phyloP scores from a whole-genome alignment of 2,329 filamentous ascomycete species.

The Calonectria montana region DNA sequence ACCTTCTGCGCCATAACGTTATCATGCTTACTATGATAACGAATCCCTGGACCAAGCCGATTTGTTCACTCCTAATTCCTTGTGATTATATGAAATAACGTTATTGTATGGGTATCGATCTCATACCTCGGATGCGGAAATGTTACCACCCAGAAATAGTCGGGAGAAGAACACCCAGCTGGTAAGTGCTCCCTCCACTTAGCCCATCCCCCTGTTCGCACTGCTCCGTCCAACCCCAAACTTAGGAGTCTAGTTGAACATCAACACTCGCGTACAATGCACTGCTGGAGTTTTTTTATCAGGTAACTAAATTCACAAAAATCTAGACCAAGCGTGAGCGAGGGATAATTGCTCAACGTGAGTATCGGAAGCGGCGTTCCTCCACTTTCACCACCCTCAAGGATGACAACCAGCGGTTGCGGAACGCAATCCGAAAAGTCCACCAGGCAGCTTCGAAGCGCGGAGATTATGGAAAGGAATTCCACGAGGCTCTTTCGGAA shows the following conservation, averaged over 20 bases:
- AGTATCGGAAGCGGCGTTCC: conserved; percentile 42
- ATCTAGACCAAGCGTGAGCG: conserved; percentile 40
- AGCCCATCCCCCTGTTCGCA: background rate
- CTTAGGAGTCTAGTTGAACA: background rate
- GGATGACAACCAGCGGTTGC: conserved; percentile 39
- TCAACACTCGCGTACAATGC: background rate
- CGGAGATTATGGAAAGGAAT: conserved; percentile 21
- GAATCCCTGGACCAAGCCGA: background rate
- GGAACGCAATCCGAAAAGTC: conserved; percentile 35
- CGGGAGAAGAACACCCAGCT: conserved; percentile 11
- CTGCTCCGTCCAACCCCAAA: too few species aligned
- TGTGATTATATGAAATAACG: background rate
- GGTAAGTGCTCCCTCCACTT: background rate
- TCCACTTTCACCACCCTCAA: conserved; percentile 39
- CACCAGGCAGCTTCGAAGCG: conserved; percentile 26
- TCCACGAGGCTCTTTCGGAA: conserved; percentile 29
- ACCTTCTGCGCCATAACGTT: conserved; percentile 17
- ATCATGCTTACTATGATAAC: background rate
- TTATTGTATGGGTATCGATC: background rate
- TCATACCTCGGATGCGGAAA: background rate
- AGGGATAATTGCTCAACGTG: conserved; percentile 40
- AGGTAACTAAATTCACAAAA: background rate
- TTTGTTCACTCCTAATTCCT: background rate
- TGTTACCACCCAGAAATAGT: conserved; percentile 30
- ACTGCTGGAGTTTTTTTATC: background rate